Evolutionary conservation across 2,329 filamentous ascomycete species (phyloP).

Genomic region (Fusarium proliferatum): DNA sequence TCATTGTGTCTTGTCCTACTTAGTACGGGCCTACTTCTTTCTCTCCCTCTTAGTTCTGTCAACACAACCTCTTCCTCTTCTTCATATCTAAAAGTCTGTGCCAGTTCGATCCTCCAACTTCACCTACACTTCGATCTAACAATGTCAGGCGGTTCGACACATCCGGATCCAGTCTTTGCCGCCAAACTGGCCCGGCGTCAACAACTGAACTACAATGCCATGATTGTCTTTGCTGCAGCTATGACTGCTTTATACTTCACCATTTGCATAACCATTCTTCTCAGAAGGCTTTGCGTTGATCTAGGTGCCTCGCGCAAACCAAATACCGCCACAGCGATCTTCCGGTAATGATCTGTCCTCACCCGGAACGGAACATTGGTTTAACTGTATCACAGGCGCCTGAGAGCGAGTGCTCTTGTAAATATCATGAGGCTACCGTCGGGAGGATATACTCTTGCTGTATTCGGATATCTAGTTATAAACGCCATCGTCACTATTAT

Average conservation of each 20-base stretch:
- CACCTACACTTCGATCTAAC: neutral
- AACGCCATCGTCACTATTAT: conserved; percentile 51
- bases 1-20: conserved; percentile 33
- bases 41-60: neutral
- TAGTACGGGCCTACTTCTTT: conserved; percentile 17
- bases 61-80: neutral
- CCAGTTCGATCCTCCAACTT: neutral
- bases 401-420: conserved; percentile 44
- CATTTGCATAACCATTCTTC: conserved; percentile 22
- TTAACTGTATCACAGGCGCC: conserved; percentile 39
- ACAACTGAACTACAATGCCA: conserved; percentile 43
- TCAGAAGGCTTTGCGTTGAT: conserved; percentile 23
- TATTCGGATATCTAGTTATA: conserved; percentile 47
- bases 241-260: conserved; percentile 27
- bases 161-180: conserved; percentile 32
- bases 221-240: conserved; percentile 37
- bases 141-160: conserved; percentile 29
- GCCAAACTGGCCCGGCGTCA: conserved; percentile 39
- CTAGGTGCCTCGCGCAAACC: conserved; percentile 21
- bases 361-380: neutral
- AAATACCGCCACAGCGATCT: conserved; percentile 9
- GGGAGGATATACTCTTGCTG: conserved; percentile 47
- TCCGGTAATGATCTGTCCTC: conserved; percentile 26
- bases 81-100: neutral
- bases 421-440: conserved; percentile 47